These are phyloP conservation scores for Ceriops zippeliana DNA, from an alignment of 345 rosid genomes.

Conservation along the genomic window DNA sequence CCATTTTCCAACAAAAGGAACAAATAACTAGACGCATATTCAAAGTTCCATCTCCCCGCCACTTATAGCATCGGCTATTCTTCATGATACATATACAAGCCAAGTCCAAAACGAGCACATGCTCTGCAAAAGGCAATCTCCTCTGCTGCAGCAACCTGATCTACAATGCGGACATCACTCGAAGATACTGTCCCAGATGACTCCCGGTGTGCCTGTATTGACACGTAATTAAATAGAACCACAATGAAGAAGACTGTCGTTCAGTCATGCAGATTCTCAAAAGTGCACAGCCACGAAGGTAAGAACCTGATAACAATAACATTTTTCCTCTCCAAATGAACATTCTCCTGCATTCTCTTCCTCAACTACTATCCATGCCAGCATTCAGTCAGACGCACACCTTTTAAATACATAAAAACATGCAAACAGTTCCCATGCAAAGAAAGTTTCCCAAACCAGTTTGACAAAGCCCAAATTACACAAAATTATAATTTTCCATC, in stretches of 20 bases:
- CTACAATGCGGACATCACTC: constrained; percentile 35
- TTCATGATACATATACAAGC: constrained; percentile 85
- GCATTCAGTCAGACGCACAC: no score
- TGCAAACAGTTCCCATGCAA: no score
- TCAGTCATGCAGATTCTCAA: neutral
- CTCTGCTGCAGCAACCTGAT: constrained; percentile 90
- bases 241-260: neutral
- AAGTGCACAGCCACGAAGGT: neutral
- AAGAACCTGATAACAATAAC: no score
- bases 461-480: no score
- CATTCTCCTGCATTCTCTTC: neutral
- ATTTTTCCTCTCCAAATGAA: no score
- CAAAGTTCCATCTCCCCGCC: constrained; percentile 6
- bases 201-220: constrained; percentile 80
- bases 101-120: constrained; percentile 95
- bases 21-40: neutral
- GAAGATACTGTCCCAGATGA: constrained; percentile 76
- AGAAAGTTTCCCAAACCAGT: no score
- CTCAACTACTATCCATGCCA: neutral
- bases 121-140: constrained; percentile 95
- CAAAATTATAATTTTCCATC: no score
- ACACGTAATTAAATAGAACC: neutral
- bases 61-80: constrained; percentile 34
- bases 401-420: no score
- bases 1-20: constrained; percentile 11